Evolutionary conservation across 1,139 yeast species (phyloP), one percentile per base, ranked within the genome.

Genomic region (Blastobotrys proliferans): DNA sequence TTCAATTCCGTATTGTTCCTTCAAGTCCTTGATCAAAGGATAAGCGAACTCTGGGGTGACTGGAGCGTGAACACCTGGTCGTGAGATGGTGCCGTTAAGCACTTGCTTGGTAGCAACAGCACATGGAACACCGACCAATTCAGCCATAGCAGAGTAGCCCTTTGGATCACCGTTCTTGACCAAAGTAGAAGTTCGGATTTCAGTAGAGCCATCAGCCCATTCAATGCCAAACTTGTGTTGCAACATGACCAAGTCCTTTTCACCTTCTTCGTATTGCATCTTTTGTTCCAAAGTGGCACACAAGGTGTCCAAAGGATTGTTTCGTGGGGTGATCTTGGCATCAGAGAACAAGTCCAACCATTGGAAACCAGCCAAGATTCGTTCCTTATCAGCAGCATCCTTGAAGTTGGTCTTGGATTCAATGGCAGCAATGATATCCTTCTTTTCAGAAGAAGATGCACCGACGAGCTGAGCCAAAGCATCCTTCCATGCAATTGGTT

Each of bases 61-160:
- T 62, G 98, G 98, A 45, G 97, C 97, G 57, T 83, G 76, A 62
- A 92, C 76, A 57, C 98, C 98, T 41, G 87, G 83, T 51, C 73
- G 74, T 60, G 74, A 73, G 62, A 87, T 83, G 51, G 83, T 79
- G 51, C 96, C 96, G 55, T 83, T 77, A 60, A 92, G 76, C 54
- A 92, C 85, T 68, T 85, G 84, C 71, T 81, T 81, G 51, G 83
- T 76, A 32, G 97, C 98, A 65, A 92, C 95, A 48, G 97, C 97
- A 70, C 96, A 92, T 55, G 98, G 98, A 54, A 88, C 94, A 73
- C 98, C 98, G 47, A 92, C 98, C 56, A 87, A 77, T 66, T 92
- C 90, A 56, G 98, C 98, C 98, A 92, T 92, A 40, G 97, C 90
- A 35, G 96, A 84, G 79, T 90, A 92, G 47, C 97, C 97, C 48